Base-by-base conservation (phyloP, 2,329 filamentous ascomycete genomes). In the Juglanconis sp. region DNA sequence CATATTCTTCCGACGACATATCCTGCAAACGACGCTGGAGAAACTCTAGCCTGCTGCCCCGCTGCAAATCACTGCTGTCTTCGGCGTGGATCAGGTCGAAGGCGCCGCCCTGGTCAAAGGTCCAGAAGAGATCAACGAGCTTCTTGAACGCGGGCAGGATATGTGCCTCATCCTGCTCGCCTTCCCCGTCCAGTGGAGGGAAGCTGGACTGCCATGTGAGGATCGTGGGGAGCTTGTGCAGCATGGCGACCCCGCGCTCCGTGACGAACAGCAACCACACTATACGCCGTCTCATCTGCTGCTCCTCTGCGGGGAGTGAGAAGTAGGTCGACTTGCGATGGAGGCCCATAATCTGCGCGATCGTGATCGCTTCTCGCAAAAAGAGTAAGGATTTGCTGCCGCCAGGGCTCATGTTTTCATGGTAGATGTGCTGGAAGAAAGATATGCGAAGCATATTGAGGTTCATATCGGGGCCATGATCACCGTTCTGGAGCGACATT, bases 371-470 rank as follows among this genome's bases (percentile, higher is more conserved):
- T 61, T 82, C 80, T 5, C 80, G 73, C 6, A 83, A 65, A 63
- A 79, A 79, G 8, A 82, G 65, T 6, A 81, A 68, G 2, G 79
- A 81, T 54, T 77, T 76, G 2, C 71, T 73, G 1, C 79, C 78
- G 3, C 80, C 80, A 0, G 78, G 72, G 9, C 71, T 64, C 59
- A 76, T 73, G 56, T 82, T 82, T 65, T 82, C 80, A 63, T 81
- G 75, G 56, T 80, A 81, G 10, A 81, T 76, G 64, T 82, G 80
- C 17, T 82, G 68, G 52, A 82, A 83, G 63, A 82, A 83, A 0
- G 79, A 77, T 2, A 76, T 77, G 4, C 78, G 73, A 3, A 83
- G 64, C 38, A 70, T 71, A 53, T 79, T 73, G 24, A 82, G 68
- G 15, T 71, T 74, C 42, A 71, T 13, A 65, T 67, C 30, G 68